These are phyloP conservation scores for Talaromyces sp. DNA, from an alignment of 2,329 filamentous ascomycete genomes.

Conservation along the genomic window DNA sequence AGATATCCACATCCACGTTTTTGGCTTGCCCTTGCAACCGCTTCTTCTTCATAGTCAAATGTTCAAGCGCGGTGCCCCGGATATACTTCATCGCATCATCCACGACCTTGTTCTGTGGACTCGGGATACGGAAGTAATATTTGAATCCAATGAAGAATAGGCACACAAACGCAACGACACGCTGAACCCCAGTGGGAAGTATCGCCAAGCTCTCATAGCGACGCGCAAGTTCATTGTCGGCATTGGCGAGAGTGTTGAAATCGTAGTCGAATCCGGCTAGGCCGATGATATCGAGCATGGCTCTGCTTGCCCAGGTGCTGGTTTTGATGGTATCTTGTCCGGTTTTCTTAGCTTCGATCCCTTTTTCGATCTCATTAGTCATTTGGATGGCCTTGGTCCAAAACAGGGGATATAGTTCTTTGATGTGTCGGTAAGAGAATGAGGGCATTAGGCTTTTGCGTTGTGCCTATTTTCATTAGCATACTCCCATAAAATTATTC, in stretches of 20 bases:
- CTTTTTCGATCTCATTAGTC: slow-evolving; percentile 57
- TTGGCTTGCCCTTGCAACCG: slow-evolving; percentile 49
- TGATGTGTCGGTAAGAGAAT: slow-evolving; percentile 82
- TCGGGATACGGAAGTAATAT: slow-evolving; percentile 62
- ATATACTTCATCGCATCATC: slow-evolving; percentile 56
- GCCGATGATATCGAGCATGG: slow-evolving; percentile 73
- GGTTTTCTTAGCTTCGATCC: slow-evolving; percentile 34
- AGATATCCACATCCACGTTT: slow-evolving; percentile 59
- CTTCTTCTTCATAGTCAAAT: slow-evolving; percentile 63
- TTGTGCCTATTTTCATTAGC: slow-evolving; percentile 45
- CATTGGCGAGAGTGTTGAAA: slow-evolving; percentile 63
- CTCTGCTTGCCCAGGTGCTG: slow-evolving; percentile 61
- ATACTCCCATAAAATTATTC: background rate
- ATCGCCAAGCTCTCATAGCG: slow-evolving; percentile 30
- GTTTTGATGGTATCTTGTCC: slow-evolving; percentile 54
- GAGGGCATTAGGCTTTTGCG: slow-evolving; percentile 76
- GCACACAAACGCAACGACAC: slow-evolving; percentile 56
- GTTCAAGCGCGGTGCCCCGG: slow-evolving; percentile 61
- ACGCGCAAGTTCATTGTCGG: slow-evolving; percentile 55
- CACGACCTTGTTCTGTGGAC: slow-evolving; percentile 68
- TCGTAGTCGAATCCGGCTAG: slow-evolving; percentile 68
- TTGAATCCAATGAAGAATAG: slow-evolving; percentile 60
- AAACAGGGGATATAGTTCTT: slow-evolving; percentile 78
- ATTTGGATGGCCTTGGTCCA: slow-evolving; percentile 73
- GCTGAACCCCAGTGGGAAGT: slow-evolving; percentile 20